Evolutionary conservation across 441 rosid species (phyloP), one percentile per base, ranked within the genome.

Genomic region (Populus trichocarpa): DNA sequence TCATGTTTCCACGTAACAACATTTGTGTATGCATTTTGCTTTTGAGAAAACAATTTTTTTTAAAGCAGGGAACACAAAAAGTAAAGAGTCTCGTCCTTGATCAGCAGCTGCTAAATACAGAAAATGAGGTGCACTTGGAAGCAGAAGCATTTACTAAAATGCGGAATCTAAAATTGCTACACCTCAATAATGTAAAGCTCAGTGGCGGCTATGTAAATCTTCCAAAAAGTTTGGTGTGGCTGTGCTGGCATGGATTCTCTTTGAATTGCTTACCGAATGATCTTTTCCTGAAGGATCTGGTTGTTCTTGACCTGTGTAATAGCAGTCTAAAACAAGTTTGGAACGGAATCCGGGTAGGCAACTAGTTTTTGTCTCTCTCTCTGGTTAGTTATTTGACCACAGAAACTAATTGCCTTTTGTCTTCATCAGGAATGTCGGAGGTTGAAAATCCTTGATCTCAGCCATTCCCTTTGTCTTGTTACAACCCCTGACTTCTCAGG

Each of bases 391-490:
- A 26, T 26, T 3, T 69, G 50, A 3, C 6, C 20, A 66, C 14
- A 18, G 1, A 16, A 18, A 5, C 50, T 59, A 40, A 67, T 8
- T 10, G 0, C 11, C 11, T 57, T 10, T 63, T 14, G 63, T 61
- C 89, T 90, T 35, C n/a, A 33, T 1, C 84, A 71, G 79, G 53
- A 30, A 1, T 59, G 71, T n/a, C 14, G 20, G 33, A 53, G 61
- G 30, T 63, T 84, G 35, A 84, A 81, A 50, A 57, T 75, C 66
- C 79, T 84, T 23, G 57, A 84, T 12, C 83, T 84, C 36, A 79
- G 72, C 23, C 71, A 81, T 65, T 82, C 78, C 12, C 30, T 42
- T 46, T 69, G 6, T 12, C 80, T 85, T 0, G 26, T 74, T 20
- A 71, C 16, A 67, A 80, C 79, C 2, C 84, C 87, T 10, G 61